Conservation (phyloP, 2,329 filamentous ascomycete genomes). For the Allantophomopsis cytisporea region DNA sequence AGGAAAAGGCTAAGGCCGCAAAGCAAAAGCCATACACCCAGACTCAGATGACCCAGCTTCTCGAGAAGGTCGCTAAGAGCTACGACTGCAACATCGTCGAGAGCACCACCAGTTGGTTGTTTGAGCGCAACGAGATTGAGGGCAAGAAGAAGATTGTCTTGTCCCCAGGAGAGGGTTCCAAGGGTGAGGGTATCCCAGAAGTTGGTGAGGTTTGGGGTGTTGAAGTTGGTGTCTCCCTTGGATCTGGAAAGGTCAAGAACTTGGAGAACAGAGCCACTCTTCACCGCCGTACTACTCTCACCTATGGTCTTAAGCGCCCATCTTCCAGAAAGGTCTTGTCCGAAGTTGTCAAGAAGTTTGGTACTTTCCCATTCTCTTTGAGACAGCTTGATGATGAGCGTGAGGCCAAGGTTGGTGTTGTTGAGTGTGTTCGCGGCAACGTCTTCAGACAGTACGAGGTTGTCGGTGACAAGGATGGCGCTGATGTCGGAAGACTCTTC, state of each 20-base stretch:
- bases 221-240: slow-evolving; percentile 84
- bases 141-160: slow-evolving; percentile 92
- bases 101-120: slow-evolving; percentile 95
- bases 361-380: slow-evolving; percentile 94
- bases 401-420: slow-evolving; percentile 85
- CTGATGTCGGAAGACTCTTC: slow-evolving; percentile 74
- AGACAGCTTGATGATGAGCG: slow-evolving; percentile 95
- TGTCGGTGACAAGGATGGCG: slow-evolving; percentile 81
- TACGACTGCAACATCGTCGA: slow-evolving; percentile 92
- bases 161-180: slow-evolving; percentile 70
- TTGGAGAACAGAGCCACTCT: slow-evolving; percentile 80
- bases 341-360: slow-evolving; percentile 94
- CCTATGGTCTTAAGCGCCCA: slow-evolving; percentile 85
- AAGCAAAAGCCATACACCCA: slow-evolving; percentile 74
- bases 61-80: slow-evolving; percentile 83
- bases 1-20: slow-evolving; percentile 89
- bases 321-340: slow-evolving; percentile 87
- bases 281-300: slow-evolving; percentile 83
- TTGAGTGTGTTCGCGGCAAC: slow-evolving; percentile 88
- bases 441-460: slow-evolving; percentile 95
- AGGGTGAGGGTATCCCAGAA: slow-evolving; percentile 81
- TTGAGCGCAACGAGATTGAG: slow-evolving; percentile 96
- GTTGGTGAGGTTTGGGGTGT: slow-evolving; percentile 95
- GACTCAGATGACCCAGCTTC: slow-evolving; percentile 68
- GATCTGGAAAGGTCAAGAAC: slow-evolving; percentile 88